Evolutionary conservation across 179 eudicot genomes (phyloP).

Genomic region (Amaranthus tricolor): DNA sequence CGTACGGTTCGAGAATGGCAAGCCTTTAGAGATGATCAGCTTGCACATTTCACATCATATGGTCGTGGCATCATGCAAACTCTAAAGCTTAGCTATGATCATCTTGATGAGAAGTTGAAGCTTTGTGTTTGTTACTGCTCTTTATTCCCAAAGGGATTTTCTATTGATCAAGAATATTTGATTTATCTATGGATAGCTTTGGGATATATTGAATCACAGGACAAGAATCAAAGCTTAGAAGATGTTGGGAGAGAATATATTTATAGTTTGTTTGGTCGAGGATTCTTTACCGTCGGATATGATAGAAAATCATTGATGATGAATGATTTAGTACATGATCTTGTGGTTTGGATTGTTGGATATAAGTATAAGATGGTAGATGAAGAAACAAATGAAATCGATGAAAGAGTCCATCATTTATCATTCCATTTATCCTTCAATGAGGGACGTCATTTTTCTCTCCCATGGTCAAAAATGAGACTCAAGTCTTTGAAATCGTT

Average conservation of each 20-base stretch:
- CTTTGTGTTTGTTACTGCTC: constrained; percentile 15
- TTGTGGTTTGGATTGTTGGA: background rate
- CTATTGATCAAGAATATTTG: background rate
- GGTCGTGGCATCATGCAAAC: background rate
- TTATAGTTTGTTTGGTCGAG: background rate
- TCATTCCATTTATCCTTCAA: no score
- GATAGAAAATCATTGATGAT: background rate
- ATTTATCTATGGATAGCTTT: constrained; percentile 9
- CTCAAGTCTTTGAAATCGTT: background rate
- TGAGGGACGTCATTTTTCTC: no score
- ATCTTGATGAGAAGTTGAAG: background rate
- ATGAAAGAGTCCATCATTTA: constrained; percentile 12
- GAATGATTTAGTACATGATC: constrained; percentile 13
- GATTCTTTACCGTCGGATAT: constrained; percentile 9
- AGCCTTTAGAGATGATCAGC: constrained; percentile 6
- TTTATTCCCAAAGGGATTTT: constrained; percentile 1
- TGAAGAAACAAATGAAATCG: background rate
- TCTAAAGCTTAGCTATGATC: constrained; percentile 12
- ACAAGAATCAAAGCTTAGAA: background rate
- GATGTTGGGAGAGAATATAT: background rate
- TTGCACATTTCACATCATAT: background rate
- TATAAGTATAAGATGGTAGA: constrained; percentile 8
- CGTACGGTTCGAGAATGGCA: constrained; percentile 2
- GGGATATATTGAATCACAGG: background rate
- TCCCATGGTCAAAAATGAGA: background rate